Evolutionary conservation across 2,329 filamentous ascomycete species (phyloP), one percentile per base, ranked within the genome.

Genomic region (Mollisia scopiformis): DNA sequence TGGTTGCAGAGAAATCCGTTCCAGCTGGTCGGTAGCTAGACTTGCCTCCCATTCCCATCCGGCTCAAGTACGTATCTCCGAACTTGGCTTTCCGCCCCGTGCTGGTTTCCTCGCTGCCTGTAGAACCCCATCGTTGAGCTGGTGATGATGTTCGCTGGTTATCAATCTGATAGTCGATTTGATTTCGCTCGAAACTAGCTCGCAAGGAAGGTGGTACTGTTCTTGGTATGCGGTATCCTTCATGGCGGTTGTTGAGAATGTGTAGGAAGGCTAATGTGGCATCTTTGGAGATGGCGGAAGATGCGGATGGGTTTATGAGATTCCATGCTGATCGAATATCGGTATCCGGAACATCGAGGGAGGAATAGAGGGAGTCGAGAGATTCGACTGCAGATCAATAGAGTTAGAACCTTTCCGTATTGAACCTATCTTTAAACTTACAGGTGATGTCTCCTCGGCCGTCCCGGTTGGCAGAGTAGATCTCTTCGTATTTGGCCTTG

Each of bases 41-140:
- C 72, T 93, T 90, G 55, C 87, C 86, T 21, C 87, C 86, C 6
- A 88, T 82, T 7, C 95, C 95, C 39, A 99, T 83, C 13, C 95
- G 88, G 63, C 91, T 96, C 59, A 99, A 85, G 77, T 98, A 99
- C 66, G 96, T 91, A 75, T 99, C 95, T 67, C 95, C 95, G 73
- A 99, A 99, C 79, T 97, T 97, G 69, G 93, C 90, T 79, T 99
- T 99, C 73, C 91, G 90, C 60, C 94, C 93, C 0, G 92, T 95
- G 35, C 85, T 79, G 0, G 94, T 97, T 66, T 85, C 85, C 55
- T 96, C 92, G 72, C 93, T 91, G 51, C 88, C 86, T 65, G 89
- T 87, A 63, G 87, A 84, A 2, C 91, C 92, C 90, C 93, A 96
- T 70, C 89, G 87, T 63, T 90, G 90, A 39, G 86, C 82, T 2